A percentile compares a stretch with the other conserved stretches of the same genome.
These are phyloP conservation scores for Dipteronia sinensis DNA, from an alignment of 345 rosid genomes.

Conservation along the genomic window DNA sequence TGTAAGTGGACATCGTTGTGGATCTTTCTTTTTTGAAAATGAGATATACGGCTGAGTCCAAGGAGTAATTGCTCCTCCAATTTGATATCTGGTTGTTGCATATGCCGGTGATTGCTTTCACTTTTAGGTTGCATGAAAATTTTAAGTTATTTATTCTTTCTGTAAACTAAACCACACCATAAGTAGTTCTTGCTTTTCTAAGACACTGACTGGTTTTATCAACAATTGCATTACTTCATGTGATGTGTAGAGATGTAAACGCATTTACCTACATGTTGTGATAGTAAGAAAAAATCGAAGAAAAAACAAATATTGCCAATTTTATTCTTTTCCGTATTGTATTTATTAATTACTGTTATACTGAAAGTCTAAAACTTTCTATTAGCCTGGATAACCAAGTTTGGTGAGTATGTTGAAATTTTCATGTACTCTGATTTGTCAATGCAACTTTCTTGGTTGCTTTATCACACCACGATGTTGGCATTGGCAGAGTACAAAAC, in stretches of 20 bases:
- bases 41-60: neutral
- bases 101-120: neutral
- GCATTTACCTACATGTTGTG: neutral
- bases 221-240: neutral
- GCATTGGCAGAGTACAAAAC: neutral
- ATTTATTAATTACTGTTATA: neutral
- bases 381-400: neutral
- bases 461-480: neutral
- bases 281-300: neutral
- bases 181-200: neutral
- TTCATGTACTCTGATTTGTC: neutral
- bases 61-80: neutral
- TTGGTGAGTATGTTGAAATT: neutral
- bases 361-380: neutral
- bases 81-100: conserved; percentile 8
- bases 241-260: neutral
- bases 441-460: neutral
- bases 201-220: neutral
- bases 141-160: neutral
- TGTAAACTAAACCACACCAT: neutral
- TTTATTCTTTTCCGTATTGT: neutral
- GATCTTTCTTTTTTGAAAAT: neutral
- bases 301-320: neutral
- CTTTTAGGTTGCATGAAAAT: neutral
- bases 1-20: neutral